phyloP scores from a whole-genome alignment of 2,329 filamentous ascomycete species.

The Cyclaneusma minus region DNA sequence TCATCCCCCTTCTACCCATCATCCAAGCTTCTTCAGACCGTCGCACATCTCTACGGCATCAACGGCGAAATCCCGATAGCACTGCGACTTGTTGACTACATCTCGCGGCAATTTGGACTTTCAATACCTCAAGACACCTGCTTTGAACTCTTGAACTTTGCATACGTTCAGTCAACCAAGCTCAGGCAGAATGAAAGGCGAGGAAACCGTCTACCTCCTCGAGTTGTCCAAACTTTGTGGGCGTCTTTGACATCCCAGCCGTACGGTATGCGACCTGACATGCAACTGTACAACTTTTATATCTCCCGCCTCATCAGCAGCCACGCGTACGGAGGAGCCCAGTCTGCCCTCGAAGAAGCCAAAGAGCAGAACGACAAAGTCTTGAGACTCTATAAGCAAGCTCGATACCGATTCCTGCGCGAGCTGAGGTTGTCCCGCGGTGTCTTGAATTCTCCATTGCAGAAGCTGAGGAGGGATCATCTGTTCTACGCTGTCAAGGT shows the following conservation, averaged over 20 bases:
- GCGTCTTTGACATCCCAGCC: constrained; percentile 14
- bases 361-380: too few species aligned
- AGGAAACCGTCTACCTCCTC: constrained; percentile 11
- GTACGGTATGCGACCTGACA: constrained; percentile 14
- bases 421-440: too few species aligned
- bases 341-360: constrained; percentile 1
- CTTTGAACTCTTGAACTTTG: constrained; percentile 52
- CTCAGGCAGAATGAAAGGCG: constrained; percentile 20
- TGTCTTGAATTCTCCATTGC: too few species aligned
- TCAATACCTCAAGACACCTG: constrained; percentile 41
- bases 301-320: constrained; percentile 9
- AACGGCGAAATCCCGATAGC: constrained; percentile 47
- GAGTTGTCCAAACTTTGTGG: constrained; percentile 13
- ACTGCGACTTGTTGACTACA: constrained; percentile 41
- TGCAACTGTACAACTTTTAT: constrained; percentile 13
- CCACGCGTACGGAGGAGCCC: constrained; percentile 6
- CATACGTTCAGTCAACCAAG: constrained; percentile 38
- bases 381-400: too few species aligned
- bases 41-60: constrained; percentile 55
- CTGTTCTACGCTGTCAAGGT: too few species aligned
- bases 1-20: constrained; percentile 44
- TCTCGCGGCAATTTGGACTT: constrained; percentile 44
- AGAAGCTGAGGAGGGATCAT: too few species aligned
- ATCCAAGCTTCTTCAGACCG: constrained; percentile 38
- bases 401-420: too few species aligned